A percentile compares a stretch with the other conserved stretches of the same genome.
These are phyloP conservation scores for Durio zibethinus DNA, from an alignment of 345 rosid genomes.

Conservation along the genomic window DNA sequence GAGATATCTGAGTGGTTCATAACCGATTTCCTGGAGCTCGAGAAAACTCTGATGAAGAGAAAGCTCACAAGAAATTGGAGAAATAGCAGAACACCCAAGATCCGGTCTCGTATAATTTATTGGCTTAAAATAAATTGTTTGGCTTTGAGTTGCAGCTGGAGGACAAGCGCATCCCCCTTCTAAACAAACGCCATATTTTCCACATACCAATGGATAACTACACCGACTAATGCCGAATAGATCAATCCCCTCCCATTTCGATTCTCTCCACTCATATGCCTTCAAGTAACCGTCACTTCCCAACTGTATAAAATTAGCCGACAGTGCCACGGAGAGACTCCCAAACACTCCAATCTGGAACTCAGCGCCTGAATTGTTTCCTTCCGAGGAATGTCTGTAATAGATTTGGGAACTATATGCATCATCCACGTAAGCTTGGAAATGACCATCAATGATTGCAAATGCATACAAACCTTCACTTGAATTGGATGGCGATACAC, in stretches of 20 bases:
- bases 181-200: conserved; percentile 31
- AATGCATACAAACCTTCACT: conserved; percentile 20
- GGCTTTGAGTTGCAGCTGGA: too few relatives aligned
- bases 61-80: too few relatives aligned
- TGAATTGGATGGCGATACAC: conserved; percentile 18
- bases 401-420: conserved; percentile 12
- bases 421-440: conserved; percentile 21
- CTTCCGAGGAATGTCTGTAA: not conserved
- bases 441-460: conserved; percentile 3
- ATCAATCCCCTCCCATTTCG: conserved; percentile 20
- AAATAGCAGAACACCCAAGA: too few relatives aligned
- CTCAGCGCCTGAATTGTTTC: not conserved
- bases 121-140: too few relatives aligned
- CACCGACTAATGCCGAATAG: conserved; percentile 16
- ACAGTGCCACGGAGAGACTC: not conserved
- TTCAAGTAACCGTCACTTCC: conserved; percentile 30
- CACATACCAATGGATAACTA: conserved; percentile 30
- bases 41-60: too few relatives aligned
- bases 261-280: conserved; percentile 14
- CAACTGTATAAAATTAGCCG: conserved; percentile 15
- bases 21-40: too few relatives aligned
- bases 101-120: too few relatives aligned
- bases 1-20: too few relatives aligned
- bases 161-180: conserved; percentile 29
- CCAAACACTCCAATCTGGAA: conserved; percentile 14